Evolutionary conservation across 2,329 filamentous ascomycete genomes (phyloP), one percentile per base, ranked within the genome.

Genomic region (Pyrenochaeta sp.): DNA sequence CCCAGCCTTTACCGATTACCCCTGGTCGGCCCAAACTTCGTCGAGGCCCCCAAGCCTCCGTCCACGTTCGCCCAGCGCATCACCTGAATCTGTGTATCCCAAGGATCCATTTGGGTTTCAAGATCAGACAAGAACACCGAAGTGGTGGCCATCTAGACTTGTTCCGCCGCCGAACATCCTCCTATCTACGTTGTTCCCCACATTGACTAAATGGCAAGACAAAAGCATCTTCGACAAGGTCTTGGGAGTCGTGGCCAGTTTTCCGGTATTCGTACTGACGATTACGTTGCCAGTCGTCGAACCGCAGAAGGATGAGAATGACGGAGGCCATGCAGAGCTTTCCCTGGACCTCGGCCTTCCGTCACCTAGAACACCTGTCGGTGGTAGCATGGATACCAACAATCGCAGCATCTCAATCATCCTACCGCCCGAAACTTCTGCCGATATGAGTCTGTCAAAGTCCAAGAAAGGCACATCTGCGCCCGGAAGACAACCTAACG

Each of bases 211-310:
- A 27, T 99, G 94, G 92, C 82, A 78, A 43, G 86, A 90, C 28
- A 98, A 97, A 78, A 88, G 83, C n/a, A 77, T 90, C n/a, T 92
- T 89, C 88, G 93, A 94, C 68, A 93, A 91, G 71, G 79, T 93
- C 44, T 80, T 97, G 47, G 94, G 92, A 42, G 69, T 95, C 10
- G 84, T 96, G 37, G 93, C 93, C 7, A 89, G 92, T n/a, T 91
- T 93, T 1, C 96, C 91, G 67, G 92, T 99, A 37, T 91, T 99
- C 61, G 80, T 98, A 2, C 83, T 99, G 3, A 94, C 94, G 0
- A 88, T 95, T 46, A 99, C 95, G 0, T 78, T 99, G 4, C 95
- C 96, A 0, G 93, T 99, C 0, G 91, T 97, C 5, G 94, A 98
- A 69, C 86, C 86, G 1, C 83, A 86, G 22, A 82, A 78, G 36